These are phyloP conservation scores for Tricladium varicosporioides DNA, from an alignment of 2,329 filamentous ascomycete species.

Conservation along the genomic window DNA sequence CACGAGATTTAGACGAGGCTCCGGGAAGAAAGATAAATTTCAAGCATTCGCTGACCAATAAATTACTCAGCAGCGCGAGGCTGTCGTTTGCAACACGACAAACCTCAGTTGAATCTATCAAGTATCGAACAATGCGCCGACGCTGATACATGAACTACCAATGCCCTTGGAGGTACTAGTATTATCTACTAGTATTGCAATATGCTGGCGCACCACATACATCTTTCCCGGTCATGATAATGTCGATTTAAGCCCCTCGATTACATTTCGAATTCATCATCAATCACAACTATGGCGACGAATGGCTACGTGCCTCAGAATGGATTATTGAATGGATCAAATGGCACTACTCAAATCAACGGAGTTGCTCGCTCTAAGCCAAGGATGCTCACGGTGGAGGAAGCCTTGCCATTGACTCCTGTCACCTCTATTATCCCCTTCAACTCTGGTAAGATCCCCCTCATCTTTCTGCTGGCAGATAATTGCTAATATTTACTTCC, in stretches of 20 bases:
- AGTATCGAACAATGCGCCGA: slow-evolving; percentile 6
- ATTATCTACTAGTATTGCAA: background rate
- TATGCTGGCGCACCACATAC: slow-evolving; percentile 5
- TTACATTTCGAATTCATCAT: background rate
- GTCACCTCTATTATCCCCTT: slow-evolving; percentile 79
- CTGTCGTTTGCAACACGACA: background rate
- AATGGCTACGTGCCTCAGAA: slow-evolving; percentile 27
- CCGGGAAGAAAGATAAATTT: no score
- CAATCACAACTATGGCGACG: slow-evolving; percentile 24
- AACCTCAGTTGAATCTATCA: background rate
- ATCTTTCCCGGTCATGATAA: slow-evolving; percentile 4
- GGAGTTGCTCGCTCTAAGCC: slow-evolving; percentile 30
- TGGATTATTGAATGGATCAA: slow-evolving; percentile 20
- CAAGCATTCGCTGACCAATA: background rate
- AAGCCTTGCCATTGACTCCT: slow-evolving; percentile 79
- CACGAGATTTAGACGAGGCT: no score
- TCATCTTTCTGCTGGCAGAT: slow-evolving; percentile 1
- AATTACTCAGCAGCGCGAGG: background rate
- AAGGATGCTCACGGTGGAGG: slow-evolving; percentile 60
- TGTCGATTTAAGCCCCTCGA: background rate
- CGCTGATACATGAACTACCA: slow-evolving; percentile 1
- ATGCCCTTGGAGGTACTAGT: background rate
- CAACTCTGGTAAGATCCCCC: slow-evolving; percentile 58
- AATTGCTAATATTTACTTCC: slow-evolving; percentile 20
- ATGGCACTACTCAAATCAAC: slow-evolving; percentile 17